These are phyloP conservation scores for Gossypium arboreum DNA, from an alignment of 345 rosid species.

Conservation along the genomic window DNA sequence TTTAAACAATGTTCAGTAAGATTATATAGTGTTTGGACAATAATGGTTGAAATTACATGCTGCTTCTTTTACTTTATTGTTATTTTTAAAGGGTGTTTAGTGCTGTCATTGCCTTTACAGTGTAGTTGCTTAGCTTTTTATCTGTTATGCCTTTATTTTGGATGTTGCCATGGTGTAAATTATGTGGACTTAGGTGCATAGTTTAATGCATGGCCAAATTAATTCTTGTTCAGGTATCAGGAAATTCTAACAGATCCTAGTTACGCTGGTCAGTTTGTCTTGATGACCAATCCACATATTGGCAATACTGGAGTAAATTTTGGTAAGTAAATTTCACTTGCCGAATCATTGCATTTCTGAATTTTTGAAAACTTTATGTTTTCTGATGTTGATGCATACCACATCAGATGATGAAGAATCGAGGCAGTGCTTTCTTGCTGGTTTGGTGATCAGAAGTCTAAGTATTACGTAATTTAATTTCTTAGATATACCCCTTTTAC, in stretches of 20 bases:
- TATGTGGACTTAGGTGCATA: background rate
- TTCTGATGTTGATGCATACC: conserved; percentile 15
- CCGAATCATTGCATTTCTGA: background rate
- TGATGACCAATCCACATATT: conserved; percentile 98
- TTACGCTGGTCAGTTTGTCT: conserved; percentile 93
- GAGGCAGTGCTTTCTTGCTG: conserved; percentile 78
- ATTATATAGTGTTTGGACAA: background rate
- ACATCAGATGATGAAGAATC: conserved; percentile 90
- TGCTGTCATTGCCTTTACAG: background rate
- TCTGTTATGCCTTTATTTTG: background rate
- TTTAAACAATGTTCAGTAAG: background rate
- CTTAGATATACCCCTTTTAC: background rate
- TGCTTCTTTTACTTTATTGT: background rate
- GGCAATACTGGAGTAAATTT: conserved; percentile 98
- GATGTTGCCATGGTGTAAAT: background rate
- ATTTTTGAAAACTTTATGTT: background rate
- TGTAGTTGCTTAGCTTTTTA: background rate
- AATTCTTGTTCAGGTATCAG: conserved; percentile 63
- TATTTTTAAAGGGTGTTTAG: background rate
- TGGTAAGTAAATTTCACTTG: conserved; percentile 39
- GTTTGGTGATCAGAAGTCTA: conserved; percentile 82
- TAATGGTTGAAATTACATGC: background rate
- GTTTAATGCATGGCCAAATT: background rate
- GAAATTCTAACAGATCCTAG: conserved; percentile 98
- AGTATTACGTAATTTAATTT: conserved; percentile 51